phyloP scores from a whole-genome alignment of 139 green algal species.

The Raphidocelis subcapitata region DNA sequence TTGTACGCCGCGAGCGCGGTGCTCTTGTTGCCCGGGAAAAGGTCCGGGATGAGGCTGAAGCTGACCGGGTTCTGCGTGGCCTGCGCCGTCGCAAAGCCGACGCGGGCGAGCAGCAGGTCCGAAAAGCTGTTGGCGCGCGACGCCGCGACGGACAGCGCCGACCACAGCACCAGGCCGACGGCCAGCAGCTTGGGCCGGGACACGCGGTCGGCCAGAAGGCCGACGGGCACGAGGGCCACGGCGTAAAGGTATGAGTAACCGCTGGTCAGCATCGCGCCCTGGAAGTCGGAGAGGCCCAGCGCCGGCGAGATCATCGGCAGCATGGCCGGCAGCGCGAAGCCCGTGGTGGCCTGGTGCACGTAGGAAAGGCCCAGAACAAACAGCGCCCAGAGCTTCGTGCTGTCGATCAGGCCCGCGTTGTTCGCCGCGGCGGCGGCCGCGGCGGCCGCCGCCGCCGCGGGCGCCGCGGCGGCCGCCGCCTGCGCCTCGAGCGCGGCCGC shows the following conservation, averaged over 20 bases:
- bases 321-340: slow-evolving; percentile 79
- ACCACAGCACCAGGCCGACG: slow-evolving; percentile 66
- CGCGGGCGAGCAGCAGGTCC: slow-evolving; percentile 65
- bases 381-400: slow-evolving; percentile 69
- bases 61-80: slow-evolving; percentile 86
- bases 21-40: slow-evolving; percentile 80
- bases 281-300: slow-evolving; percentile 66
- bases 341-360: slow-evolving; percentile 78
- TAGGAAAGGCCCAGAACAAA: slow-evolving; percentile 72
- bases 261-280: slow-evolving; percentile 55
- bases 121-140: slow-evolving; percentile 47
- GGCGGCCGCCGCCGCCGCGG: not conserved
- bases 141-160: slow-evolving; percentile 61
- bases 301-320: slow-evolving; percentile 81
- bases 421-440: not conserved
- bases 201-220: slow-evolving; percentile 74
- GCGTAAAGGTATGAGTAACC: slow-evolving; percentile 77
- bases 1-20: slow-evolving; percentile 88
- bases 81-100: slow-evolving; percentile 81
- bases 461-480: not conserved
- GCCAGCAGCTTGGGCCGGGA: slow-evolving; percentile 68
- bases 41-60: slow-evolving; percentile 79
- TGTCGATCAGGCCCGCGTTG: not conserved
- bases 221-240: slow-evolving; percentile 75
- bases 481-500: not conserved